phyloP scores from a whole-genome alignment of 345 rosid genomes.

The Eucalyptus polybractea region DNA sequence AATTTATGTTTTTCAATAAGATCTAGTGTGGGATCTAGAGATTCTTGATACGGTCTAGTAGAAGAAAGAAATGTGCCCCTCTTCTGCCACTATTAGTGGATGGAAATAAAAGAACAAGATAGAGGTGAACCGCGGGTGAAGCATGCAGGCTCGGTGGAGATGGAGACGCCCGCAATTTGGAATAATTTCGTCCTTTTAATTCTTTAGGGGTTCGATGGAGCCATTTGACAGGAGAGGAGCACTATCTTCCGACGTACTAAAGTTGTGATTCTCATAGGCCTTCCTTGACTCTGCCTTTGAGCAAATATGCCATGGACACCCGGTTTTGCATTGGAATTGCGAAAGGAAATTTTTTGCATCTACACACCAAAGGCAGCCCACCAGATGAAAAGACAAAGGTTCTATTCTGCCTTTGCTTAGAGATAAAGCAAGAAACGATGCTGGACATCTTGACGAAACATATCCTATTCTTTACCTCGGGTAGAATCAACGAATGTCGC shows the following conservation, averaged over 20 bases:
- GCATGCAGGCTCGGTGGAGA: accelerated
- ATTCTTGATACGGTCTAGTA: no score
- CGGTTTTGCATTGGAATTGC: not conserved
- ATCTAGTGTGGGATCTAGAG: no score
- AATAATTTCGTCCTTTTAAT: no score
- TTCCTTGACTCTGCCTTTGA: not conserved
- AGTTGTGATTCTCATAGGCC: not conserved
- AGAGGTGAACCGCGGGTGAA: no score
- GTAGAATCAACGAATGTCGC: not conserved
- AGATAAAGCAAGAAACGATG: not conserved
- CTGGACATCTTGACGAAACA: not conserved
- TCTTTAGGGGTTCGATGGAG: no score
- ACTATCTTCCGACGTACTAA: no score
- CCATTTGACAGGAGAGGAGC: no score
- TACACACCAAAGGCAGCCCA: not conserved
- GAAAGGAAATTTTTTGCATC: not conserved
- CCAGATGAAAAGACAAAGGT: not conserved
- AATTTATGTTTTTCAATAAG: no score
- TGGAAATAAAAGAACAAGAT: no score
- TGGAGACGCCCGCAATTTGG: no score
- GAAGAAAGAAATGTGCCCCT: no score
- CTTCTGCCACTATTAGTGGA: no score
- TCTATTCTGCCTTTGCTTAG: not conserved
- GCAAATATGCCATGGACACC: not conserved
- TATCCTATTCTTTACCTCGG: not conserved